Evolutionary conservation across 2,329 filamentous ascomycete species (phyloP).

Genomic region (Bipolaris victoriae): DNA sequence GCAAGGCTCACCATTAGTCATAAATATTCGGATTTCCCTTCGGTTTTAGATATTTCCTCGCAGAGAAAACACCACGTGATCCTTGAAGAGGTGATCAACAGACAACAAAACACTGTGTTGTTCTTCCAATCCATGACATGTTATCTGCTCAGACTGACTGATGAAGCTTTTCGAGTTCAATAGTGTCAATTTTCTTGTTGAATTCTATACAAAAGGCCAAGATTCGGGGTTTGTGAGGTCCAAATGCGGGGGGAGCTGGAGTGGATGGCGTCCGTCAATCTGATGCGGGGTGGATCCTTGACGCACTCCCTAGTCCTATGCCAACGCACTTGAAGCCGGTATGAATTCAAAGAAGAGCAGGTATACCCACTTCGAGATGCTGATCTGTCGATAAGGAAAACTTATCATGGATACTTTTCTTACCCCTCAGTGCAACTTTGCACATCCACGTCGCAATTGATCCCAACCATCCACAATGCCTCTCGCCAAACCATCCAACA

Average conservation of each 20-base stretch:
- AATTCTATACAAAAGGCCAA: neutral
- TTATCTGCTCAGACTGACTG: neutral
- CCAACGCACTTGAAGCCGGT: neutral
- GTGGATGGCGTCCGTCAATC: constrained; percentile 8
- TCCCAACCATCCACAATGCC: neutral
- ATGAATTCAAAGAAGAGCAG: neutral
- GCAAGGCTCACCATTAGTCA: constrained; percentile 13
- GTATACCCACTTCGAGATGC: neutral
- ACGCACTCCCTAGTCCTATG: constrained; percentile 26
- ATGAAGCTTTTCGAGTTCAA: neutral
- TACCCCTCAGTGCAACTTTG: neutral
- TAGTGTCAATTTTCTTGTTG: neutral
- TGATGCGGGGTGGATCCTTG: constrained; percentile 4
- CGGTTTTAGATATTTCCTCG: constrained; percentile 31
- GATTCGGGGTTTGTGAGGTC: neutral
- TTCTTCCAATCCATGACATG: constrained; percentile 33
- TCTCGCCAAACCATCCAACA: constrained; percentile 14
- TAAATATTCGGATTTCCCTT: constrained; percentile 31
- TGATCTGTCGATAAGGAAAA: neutral
- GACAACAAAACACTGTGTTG: constrained; percentile 42
- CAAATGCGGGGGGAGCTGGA: constrained; percentile 8
- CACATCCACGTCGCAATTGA: neutral
- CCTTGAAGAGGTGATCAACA: constrained; percentile 29
- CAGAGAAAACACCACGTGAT: constrained; percentile 35
- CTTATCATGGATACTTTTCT: neutral